Evolutionary conservation across 495 filamentous ascomycete genomes (phyloP), one percentile per base, ranked within the genome.

Genomic region (Podospora pseudopauciseta): DNA sequence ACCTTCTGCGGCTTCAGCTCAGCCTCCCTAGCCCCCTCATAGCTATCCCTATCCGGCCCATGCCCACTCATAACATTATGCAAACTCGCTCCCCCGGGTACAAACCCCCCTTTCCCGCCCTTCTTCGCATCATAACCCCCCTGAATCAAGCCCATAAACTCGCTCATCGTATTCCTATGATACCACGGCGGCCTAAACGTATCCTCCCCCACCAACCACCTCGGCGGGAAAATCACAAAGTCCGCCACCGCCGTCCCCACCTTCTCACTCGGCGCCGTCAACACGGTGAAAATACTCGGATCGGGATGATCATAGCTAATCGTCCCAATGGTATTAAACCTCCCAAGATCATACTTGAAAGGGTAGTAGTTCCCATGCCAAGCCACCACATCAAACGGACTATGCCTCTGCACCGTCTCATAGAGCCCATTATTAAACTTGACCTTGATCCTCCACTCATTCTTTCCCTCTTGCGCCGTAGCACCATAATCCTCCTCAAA

Each of bases 141-240:
- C 34, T 79, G 73, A 67, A 92, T 90, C 39, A 92, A 80, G 30
- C 89, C 89, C 88, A 92, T 92, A 82, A 90, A 91, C 78, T 91
- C 91, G 66, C 89, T 92, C 93, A 97, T 97, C 63, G 81, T 87
- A 75, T 90, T 95, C 55, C 92, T 86, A 76, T 95, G 92, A 74
- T 90, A 94, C 86, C 88, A 94, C 0, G 92, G 92, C 44, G 91
- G 91, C 23, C 91, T 86, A 83, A 92, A 94, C 11, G 91, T 94
- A 74, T 90, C 83, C 75, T 93, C 89, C 3, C 80, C 83, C 1
- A 93, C 91, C 0, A 91, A 81, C 92, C 92, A 95, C 66, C 92
- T 86, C 1, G 92, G 91, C 54, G 91, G 89, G 79, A 94, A 93
- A 68, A 92, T 89, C 68, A 92, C 90, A 71, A 95, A 93, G 77